Base-by-base conservation (phyloP, 2,329 filamentous ascomycete species). In the Beauveria bassiana region DNA sequence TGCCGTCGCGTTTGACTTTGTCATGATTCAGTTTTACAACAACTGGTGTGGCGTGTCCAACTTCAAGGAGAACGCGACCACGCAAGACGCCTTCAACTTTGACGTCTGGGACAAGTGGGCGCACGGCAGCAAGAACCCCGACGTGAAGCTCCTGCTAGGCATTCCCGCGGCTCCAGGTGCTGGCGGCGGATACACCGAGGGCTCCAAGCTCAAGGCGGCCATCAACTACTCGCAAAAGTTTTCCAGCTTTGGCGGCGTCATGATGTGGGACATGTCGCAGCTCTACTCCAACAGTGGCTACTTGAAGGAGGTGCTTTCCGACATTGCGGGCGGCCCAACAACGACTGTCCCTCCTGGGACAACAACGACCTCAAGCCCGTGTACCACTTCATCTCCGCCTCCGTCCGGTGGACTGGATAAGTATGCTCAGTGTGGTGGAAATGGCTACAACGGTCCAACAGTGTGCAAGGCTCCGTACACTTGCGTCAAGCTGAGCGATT, bases 191-290 rank as follows among this genome's bases (percentile, higher is more conserved):
- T 89, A 88, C 69, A 68, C 79, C 14, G 67, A 72, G 8, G 78
- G 78, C 2, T 66, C 67, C n/a, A 70, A 76, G 24, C 75, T 89
- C 45, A 72, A 69, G 22, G 68, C 74, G 5, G 76, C 86, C 38
- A 78, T 89, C 64, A 61, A 76, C 40, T 87, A 83, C 67, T 77
- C 74, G 50, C 80, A 80, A 72, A 70, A 73, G 46, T 88, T 81
- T 68, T 71, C 74, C 3, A 86, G 79, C 71, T 88, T 89, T 67
- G 86, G 85, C 8, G 86, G 86, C 34, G 79, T 86, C 31, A 88
- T 89, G 86, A 78, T 88, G 74, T 89, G 86, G 86, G 86, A 89
- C 70, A 82, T 82, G 72, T 82, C 77, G 34, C 84, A 87, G 74
- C 77, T 82, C 2, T 85, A 80, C 64, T 72, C 73, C n/a, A 87